phyloP scores from a whole-genome alignment of 2,329 filamentous ascomycete genomes.

The Paraphaeosphaeria sporulosa region DNA sequence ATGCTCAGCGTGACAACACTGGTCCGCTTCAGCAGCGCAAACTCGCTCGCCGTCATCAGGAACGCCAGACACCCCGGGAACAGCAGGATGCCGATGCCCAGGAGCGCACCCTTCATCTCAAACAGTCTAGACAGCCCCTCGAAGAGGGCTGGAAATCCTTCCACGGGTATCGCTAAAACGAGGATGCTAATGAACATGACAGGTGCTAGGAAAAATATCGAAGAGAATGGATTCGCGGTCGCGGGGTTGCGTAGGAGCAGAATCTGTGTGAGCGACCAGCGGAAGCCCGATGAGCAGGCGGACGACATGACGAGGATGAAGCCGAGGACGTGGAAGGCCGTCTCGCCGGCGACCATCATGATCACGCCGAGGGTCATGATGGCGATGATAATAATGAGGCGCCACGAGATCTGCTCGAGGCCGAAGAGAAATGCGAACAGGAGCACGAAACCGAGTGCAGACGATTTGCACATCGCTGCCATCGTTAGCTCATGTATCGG shows the following conservation, averaged over 20 bases:
- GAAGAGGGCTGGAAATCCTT: conserved; percentile 75
- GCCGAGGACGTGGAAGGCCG: conserved; percentile 84
- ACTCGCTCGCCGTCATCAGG: conserved; percentile 95
- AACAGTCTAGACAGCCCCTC: conserved; percentile 71
- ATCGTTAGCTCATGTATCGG: conserved; percentile 24
- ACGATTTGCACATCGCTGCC: conserved; percentile 94
- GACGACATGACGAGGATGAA: conserved; percentile 93
- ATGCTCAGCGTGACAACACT: conserved; percentile 96
- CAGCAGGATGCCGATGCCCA: conserved; percentile 76
- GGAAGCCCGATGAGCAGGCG: conserved; percentile 94
- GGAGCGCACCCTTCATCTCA: conserved; percentile 70
- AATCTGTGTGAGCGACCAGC: conserved; percentile 98
- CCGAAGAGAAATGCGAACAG: conserved; percentile 94
- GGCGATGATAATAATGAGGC: conserved; percentile 83
- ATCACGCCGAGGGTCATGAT: conserved; percentile 93
- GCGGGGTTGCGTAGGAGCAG: conserved; percentile 91
- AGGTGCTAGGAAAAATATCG: conserved; percentile 96
- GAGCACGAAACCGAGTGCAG: conserved; percentile 91
- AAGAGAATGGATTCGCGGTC: conserved; percentile 94
- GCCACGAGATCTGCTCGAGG: conserved; percentile 85
- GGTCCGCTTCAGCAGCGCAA: conserved; percentile 91
- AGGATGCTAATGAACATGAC: conserved; percentile 91
- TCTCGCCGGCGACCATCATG: conserved; percentile 98
- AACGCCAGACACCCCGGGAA: conserved; percentile 94
- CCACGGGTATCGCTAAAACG: conserved; percentile 81